Conservation (phyloP, 805 yeast species). For the Candida ficus region DNA sequence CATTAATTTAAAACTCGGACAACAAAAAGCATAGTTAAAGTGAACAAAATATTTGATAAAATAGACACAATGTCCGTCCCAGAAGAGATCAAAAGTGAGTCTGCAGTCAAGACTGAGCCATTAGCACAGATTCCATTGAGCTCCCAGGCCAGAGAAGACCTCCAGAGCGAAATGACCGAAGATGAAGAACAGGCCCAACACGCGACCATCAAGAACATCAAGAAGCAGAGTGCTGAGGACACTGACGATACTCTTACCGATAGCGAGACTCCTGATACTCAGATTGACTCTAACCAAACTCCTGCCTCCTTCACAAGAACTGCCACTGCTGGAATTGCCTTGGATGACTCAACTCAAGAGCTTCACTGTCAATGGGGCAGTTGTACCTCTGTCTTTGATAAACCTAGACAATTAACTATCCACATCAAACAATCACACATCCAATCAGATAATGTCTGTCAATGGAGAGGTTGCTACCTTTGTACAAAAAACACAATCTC, state of each 20-base stretch:
- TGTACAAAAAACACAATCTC: constrained; percentile 53
- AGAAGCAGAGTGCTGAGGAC: constrained; percentile 1
- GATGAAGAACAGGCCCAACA: constrained; percentile 2
- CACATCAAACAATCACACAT: constrained; percentile 13
- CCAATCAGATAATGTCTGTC: constrained; percentile 31
- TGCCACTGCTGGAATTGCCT: constrained; percentile 5
- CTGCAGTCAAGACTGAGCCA: not conserved
- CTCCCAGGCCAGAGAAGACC: not conserved
- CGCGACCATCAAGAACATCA: not conserved
- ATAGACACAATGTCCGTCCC: not conserved
- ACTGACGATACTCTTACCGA: constrained; percentile 6
- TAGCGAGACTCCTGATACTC: constrained; percentile 2
- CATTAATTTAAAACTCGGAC: no score
- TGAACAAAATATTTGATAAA: no score
- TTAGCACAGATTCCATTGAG: not conserved
- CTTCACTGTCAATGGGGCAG: constrained; percentile 14
- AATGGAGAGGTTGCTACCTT: constrained; percentile 53
- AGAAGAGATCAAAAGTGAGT: not conserved
- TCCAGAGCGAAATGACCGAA: constrained; percentile 5
- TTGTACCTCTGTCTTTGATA: not conserved
- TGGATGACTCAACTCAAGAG: constrained; percentile 1
- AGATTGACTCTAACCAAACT: no score
- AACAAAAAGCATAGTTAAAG: no score
- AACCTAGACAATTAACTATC: constrained; percentile 3
- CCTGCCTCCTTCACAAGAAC: not conserved